A percentile compares a stretch with the other conserved stretches of the same genome.
These are phyloP conservation scores for Dendrostoma leiphaemia DNA, from an alignment of 2,329 filamentous ascomycete genomes.

Conservation along the genomic window DNA sequence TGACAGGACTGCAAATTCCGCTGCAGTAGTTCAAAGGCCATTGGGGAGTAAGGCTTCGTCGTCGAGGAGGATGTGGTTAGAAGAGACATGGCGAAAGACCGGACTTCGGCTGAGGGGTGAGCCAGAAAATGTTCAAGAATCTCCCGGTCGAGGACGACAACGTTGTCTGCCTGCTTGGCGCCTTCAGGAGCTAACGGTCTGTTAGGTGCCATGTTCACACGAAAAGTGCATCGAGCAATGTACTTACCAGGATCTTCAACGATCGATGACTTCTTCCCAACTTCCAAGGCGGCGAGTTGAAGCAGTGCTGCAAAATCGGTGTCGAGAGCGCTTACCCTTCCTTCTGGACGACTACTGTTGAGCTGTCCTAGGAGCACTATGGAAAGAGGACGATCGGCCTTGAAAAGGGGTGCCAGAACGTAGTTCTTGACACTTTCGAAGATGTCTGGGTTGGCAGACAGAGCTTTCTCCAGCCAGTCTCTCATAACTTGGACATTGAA, in stretches of 20 bases:
- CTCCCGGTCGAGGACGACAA: slow-evolving; percentile 35
- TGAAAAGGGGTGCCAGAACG: slow-evolving; percentile 62
- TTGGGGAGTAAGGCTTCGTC: slow-evolving; percentile 67
- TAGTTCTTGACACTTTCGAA: slow-evolving; percentile 65
- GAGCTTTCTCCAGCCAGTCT: slow-evolving; percentile 51
- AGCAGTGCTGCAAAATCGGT: slow-evolving; percentile 56
- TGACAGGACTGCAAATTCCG: slow-evolving; percentile 69
- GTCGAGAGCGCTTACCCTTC: slow-evolving; percentile 31
- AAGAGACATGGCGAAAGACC: slow-evolving; percentile 78
- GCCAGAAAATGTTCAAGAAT: slow-evolving; percentile 51
- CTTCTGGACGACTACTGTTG: slow-evolving; percentile 33
- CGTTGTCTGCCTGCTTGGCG: slow-evolving; percentile 18
- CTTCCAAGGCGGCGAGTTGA: slow-evolving; percentile 65
- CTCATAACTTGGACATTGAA: slow-evolving; percentile 50
- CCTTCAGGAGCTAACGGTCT: slow-evolving; percentile 23
- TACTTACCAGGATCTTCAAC: slow-evolving; percentile 63
- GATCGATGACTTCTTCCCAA: slow-evolving; percentile 67
- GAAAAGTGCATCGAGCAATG: slow-evolving; percentile 15
- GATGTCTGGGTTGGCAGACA: slow-evolving; percentile 47
- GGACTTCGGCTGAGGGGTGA: slow-evolving; percentile 61
- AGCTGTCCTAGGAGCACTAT: slow-evolving; percentile 55
- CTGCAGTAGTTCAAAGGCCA: slow-evolving; percentile 61
- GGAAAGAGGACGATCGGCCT: slow-evolving; percentile 51
- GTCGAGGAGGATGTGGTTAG: slow-evolving; percentile 73
- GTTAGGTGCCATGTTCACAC: slow-evolving; percentile 6